Conservation (phyloP, 345 rosid species). For the Syzygium aqueum region DNA sequence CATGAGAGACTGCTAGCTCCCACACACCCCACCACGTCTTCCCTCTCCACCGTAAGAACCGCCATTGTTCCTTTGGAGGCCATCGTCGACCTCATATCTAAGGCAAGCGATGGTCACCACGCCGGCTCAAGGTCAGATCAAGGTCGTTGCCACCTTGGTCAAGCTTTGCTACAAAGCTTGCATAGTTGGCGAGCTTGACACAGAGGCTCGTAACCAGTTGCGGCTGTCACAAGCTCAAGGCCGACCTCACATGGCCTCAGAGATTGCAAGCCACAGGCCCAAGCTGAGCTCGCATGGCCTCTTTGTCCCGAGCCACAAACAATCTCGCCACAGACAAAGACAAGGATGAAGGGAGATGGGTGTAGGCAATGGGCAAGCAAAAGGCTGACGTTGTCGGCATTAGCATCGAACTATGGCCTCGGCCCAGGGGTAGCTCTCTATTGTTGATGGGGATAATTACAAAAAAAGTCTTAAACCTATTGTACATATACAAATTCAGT, state of each 20-base stretch:
- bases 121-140: not conserved
- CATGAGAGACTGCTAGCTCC: not conserved
- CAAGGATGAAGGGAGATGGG: not conserved
- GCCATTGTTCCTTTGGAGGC: not conserved
- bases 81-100: not conserved
- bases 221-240: not conserved
- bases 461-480: not conserved
- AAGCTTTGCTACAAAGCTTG: not conserved
- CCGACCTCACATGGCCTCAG: rapidly evolving
- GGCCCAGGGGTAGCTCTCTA: not conserved
- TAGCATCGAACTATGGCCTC: not conserved
- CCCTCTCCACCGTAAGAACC: not conserved
- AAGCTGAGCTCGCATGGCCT: not conserved
- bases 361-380: not conserved
- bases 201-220: not conserved
- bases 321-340: not conserved
- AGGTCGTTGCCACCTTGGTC: not conserved
- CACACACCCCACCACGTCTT: not conserved
- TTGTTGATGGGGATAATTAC: not conserved
- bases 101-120: not conserved
- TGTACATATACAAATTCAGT: not conserved
- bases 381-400: not conserved
- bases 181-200: not conserved
- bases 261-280: not conserved
- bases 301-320: not conserved